A percentile compares a stretch with the other conserved stretches of the same genome.
phyloP scores from a whole-genome alignment of 2,329 filamentous ascomycete species.

The Herpotrichia juniperi region DNA sequence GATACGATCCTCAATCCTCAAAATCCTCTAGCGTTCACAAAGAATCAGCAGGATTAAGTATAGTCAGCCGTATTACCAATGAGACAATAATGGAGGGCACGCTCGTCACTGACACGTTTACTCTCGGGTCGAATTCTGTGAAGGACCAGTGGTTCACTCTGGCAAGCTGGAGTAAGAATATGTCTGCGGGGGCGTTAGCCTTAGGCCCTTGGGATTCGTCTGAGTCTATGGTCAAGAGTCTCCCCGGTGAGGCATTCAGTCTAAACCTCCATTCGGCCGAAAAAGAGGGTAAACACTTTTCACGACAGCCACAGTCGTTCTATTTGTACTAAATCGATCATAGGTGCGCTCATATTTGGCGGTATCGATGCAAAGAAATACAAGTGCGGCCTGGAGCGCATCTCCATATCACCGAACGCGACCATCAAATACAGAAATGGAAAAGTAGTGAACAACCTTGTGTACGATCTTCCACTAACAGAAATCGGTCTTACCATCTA shows the following conservation, averaged over 20 bases:
- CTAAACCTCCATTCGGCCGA: not conserved
- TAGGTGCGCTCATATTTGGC: conserved; percentile 1
- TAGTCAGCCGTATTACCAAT: too few relatives aligned
- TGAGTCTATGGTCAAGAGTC: too few relatives aligned
- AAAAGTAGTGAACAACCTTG: too few relatives aligned
- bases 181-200: not conserved
- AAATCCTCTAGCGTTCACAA: not conserved
- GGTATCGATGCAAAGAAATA: conserved; percentile 7
- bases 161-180: not conserved
- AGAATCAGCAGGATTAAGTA: not conserved
- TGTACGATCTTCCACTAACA: not conserved
- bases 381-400: not conserved
- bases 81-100: not conserved
- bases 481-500: too few relatives aligned
- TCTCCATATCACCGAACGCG: too few relatives aligned
- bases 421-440: too few relatives aligned
- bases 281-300: too few relatives aligned
- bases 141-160: not conserved
- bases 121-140: not conserved
- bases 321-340: too few relatives aligned
- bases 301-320: too few relatives aligned
- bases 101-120: not conserved
- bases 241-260: not conserved
- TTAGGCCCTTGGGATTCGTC: not conserved
- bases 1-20: not conserved